A percentile compares a stretch with the other conserved stretches of the same genome.
Evolutionary conservation across 129 eudicot genomes (phyloP).

Genomic region (Arctium lappa): DNA sequence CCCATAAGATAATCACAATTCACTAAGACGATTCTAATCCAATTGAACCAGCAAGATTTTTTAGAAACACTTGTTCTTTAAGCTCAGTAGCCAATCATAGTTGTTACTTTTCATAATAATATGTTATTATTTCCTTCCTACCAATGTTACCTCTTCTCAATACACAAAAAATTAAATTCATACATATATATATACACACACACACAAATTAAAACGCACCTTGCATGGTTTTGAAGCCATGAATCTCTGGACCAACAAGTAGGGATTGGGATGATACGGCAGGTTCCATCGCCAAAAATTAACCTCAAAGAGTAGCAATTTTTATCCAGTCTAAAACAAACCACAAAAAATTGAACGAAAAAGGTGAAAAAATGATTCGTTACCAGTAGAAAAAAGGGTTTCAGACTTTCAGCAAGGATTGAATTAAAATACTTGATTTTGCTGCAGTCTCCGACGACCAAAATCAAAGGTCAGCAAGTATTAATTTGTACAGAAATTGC

Average conservation of each 20-base stretch:
- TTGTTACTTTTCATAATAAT: not conserved
- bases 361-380: not conserved
- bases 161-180: not conserved
- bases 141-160: not conserved
- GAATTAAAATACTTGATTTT: not conserved
- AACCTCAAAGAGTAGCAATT: not conserved
- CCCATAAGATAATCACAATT: not conserved
- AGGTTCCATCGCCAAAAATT: constrained; percentile 41
- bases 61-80: not conserved
- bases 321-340: not conserved
- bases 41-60: not conserved
- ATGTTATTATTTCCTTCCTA: not conserved
- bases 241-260: constrained; percentile 71
- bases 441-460: not conserved
- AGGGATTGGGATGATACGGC: constrained; percentile 15
- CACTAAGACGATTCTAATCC: not conserved
- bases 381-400: not conserved
- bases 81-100: not conserved
- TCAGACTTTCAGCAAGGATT: not conserved
- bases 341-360: not conserved
- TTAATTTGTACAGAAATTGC: not conserved
- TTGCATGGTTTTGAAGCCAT: constrained; percentile 81
- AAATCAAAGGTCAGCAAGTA: not conserved
- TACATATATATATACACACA: not conserved
- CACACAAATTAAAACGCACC: constrained; percentile 36